Base-by-base conservation (phyloP, 495 filamentous ascomycete genomes). In the Corynascus novoguineensis region DNA sequence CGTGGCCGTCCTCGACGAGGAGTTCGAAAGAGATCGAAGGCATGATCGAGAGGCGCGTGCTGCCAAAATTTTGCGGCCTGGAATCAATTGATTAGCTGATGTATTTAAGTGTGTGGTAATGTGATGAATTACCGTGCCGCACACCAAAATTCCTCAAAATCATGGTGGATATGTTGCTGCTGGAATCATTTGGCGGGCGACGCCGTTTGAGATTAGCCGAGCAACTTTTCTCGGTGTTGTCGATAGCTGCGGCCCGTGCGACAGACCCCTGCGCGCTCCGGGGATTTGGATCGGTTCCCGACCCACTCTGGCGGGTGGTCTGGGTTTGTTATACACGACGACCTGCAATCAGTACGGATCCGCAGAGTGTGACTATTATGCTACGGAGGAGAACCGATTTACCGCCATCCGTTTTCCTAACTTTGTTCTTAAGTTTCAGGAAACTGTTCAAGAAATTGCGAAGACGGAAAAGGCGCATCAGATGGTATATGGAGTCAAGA, bases 131-230 rank as follows among this genome's bases (percentile, higher is more conserved):
- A 75, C 78, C 75, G 58, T 77, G 76, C 71, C 78, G 75, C 50
- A 72, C 66, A 52, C 69, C 75, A 27, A 75, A 57, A 52, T 77
- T 78, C 71, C 79, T 73, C 67, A 81, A 63, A 59, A 81, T 80
- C 79, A 81, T 81, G 46, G 62, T 49, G 55, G 56, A 31, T 56
- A 53, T 24, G 53, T 44, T 45, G 60, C 38, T 45, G 50, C 32
- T 47, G 57, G 19, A 22, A 19, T 47, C 64, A 65, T 58, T n/a
- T 53, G 57, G 41, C 34, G 24, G 27, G 38, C 32, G 40, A 29
- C 6, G 22, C 27, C 10, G 42, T 55, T 34, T 11, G 25, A 7
- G 38, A 53, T 63, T 47, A 52, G 50, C 45, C 45, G 59, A 60
- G 50, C 54, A 61, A 69, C 64, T 65, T 69, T 69, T 69, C 63